Percentiles rank a stretch among this genome's conserved stretches.
Evolutionary conservation across 352 stramenopile species (phyloP).

Genomic region (Blastocystis sp.): DNA sequence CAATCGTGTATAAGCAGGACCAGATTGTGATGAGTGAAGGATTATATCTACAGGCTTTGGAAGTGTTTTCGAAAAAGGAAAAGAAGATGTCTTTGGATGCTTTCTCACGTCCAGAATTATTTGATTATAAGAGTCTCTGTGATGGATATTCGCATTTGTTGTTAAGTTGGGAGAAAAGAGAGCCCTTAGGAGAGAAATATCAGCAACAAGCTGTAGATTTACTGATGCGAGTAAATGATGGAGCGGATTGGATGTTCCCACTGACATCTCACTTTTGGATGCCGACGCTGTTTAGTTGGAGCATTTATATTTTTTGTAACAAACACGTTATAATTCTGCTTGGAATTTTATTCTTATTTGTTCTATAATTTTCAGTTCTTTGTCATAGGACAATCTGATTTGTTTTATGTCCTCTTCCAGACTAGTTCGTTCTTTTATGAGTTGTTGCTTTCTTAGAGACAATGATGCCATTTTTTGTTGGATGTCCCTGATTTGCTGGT

Average conservation of each 20-base stretch:
- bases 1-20: constrained; percentile 21
- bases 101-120: neutral
- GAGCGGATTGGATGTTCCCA: constrained; percentile 44
- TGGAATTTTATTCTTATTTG: too few species aligned
- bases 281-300: constrained; percentile 7
- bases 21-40: constrained; percentile 13
- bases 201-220: constrained; percentile 24
- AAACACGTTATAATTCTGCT: too few species aligned
- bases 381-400: too few species aligned
- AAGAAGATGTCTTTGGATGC: neutral
- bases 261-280: constrained; percentile 35
- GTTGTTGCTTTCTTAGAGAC: too few species aligned
- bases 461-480: too few species aligned
- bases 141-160: constrained; percentile 20
- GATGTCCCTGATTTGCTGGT: too few species aligned
- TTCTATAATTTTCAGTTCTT: too few species aligned
- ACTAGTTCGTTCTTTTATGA: too few species aligned
- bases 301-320: too few species aligned
- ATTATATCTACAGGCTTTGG: constrained; percentile 20
- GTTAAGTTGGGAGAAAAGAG: constrained; percentile 29
- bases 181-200: constrained; percentile 39
- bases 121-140: constrained; percentile 24
- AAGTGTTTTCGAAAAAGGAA: constrained; percentile 31
- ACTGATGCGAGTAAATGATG: constrained; percentile 21
- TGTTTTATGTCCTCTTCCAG: too few species aligned